These are phyloP conservation scores for Sugiyamaella novakii DNA, from an alignment of 1,139 yeast genomes.

Conservation along the genomic window DNA sequence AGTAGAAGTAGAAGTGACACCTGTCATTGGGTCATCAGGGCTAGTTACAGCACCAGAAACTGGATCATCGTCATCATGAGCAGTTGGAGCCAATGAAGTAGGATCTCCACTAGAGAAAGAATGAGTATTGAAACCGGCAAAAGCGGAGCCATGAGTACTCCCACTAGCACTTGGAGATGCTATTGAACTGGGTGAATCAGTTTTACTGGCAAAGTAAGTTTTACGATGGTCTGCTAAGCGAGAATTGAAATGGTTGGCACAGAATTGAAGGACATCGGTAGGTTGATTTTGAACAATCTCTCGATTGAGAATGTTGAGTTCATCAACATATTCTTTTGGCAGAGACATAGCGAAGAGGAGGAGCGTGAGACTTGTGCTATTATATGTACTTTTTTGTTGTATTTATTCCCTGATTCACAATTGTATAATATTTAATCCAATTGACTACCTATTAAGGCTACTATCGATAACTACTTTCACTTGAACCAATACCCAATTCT, in stretches of 20 bases:
- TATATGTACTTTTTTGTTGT: too few species aligned
- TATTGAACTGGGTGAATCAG: background rate
- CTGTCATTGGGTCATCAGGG: conserved; percentile 14
- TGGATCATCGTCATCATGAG: conserved; percentile 8
- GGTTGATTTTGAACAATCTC: conserved; percentile 68
- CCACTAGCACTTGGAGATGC: conserved; percentile 13
- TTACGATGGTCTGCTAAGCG: conserved; percentile 44
- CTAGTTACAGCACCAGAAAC: background rate
- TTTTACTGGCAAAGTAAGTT: background rate
- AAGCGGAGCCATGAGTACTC: conserved; percentile 11
- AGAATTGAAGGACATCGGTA: conserved; percentile 68
- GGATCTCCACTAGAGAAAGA: conserved; percentile 25
- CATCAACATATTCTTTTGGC: conserved; percentile 50
- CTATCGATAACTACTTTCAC: too few species aligned
- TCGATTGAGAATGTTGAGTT: conserved; percentile 62
- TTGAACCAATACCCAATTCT: too few species aligned
- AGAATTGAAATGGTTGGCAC: conserved; percentile 68
- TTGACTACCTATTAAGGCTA: too few species aligned
- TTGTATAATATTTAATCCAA: too few species aligned
- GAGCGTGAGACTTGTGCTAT: too few species aligned
- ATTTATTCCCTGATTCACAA: too few species aligned
- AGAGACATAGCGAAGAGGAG: conserved; percentile 37
- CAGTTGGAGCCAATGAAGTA: conserved; percentile 18
- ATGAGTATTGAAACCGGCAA: conserved; percentile 25
- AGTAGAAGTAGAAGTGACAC: conserved; percentile 3